A percentile compares a stretch with the other conserved stretches of the same genome.
Evolutionary conservation across 371 early-diverging fungal species (phyloP).

Genomic region (Rhizopus stolonifer): DNA sequence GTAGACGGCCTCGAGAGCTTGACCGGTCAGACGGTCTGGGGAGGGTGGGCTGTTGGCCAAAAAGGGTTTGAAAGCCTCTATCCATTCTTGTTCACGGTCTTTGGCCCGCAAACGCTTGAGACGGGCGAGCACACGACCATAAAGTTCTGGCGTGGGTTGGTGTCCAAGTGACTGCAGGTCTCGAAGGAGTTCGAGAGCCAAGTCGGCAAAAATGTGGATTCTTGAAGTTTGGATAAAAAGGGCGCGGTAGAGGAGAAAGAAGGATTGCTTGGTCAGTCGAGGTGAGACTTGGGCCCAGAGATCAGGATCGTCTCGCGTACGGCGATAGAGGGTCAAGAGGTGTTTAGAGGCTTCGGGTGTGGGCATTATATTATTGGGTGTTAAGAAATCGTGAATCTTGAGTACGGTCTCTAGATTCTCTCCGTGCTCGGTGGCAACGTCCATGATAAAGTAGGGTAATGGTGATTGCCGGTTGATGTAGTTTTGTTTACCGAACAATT

Average conservation of each 20-base stretch:
- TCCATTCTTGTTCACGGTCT: neutral
- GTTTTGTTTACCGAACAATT: neutral
- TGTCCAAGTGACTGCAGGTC: neutral
- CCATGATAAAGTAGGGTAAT: neutral
- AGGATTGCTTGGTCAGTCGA: neutral
- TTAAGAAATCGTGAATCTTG: neutral
- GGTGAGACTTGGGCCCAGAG: neutral
- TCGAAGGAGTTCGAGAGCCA: neutral
- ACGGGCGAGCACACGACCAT: neutral
- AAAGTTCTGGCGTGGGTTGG: neutral
- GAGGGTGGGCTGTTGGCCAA: neutral
- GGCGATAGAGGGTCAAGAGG: neutral
- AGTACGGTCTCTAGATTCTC: neutral
- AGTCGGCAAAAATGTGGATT: neutral
- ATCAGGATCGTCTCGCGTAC: neutral
- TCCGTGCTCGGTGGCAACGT: neutral
- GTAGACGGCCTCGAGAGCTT: neutral
- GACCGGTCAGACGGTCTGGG: neutral
- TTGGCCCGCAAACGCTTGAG: neutral
- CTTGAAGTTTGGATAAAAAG: neutral
- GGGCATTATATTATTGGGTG: neutral
- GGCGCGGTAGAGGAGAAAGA: neutral
- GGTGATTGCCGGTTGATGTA: neutral
- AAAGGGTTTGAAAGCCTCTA: neutral
- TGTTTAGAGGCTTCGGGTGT: neutral